Evolutionary conservation across 441 rosid species (phyloP), one percentile per base, ranked within the genome.

Genomic region (Syzygium syzygioides): DNA sequence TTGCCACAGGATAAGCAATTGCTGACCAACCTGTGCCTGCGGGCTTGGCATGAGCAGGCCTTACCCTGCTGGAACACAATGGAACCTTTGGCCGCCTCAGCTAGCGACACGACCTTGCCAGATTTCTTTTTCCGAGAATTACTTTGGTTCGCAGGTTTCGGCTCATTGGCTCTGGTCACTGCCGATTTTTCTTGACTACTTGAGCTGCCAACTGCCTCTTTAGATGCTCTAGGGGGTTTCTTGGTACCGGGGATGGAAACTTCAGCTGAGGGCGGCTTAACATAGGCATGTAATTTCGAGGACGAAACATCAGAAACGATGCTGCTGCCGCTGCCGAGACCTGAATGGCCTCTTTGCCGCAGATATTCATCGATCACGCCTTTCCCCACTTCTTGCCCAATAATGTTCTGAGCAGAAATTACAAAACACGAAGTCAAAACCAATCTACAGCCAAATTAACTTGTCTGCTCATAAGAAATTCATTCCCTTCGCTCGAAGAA

Each of bases 1-100:
- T 97, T 98, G 85, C 99, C 99, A 91, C 99, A 98, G 11, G 99
- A 97, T 89, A 97, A 93, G 89, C 99, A 98, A 93, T 98, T 98
- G 96, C 98, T 95, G 86, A 97, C 94, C 92, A 96, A 87, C 86
- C 87, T 92, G 91, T 98, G 99, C 86, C 86, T 91, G 55, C 96
- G 98, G 79, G 99, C 99, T 93, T 97, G 99, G 92, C 99, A 96
- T 7, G 92, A 92, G 89, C 99, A 98, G 4, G 98, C n/a, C n/a
- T n/a, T n/a, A 98, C 99, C 98, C 90, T 95, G 96, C 92, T 96
- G 98, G 93, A 96, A 98, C 48, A 98, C 97, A 89, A 98, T 92
- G 20, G 98, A 95, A 48, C 98, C 99, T 92, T 96, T 95, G 34
- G 98, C 97, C 88, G 97, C 99, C 90, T 97, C 99, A 23, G 98